Evolutionary conservation across 1,139 yeast species (phyloP), one percentile per base, ranked within the genome.

Genomic region (Magnusiomyces tetraspermus): DNA sequence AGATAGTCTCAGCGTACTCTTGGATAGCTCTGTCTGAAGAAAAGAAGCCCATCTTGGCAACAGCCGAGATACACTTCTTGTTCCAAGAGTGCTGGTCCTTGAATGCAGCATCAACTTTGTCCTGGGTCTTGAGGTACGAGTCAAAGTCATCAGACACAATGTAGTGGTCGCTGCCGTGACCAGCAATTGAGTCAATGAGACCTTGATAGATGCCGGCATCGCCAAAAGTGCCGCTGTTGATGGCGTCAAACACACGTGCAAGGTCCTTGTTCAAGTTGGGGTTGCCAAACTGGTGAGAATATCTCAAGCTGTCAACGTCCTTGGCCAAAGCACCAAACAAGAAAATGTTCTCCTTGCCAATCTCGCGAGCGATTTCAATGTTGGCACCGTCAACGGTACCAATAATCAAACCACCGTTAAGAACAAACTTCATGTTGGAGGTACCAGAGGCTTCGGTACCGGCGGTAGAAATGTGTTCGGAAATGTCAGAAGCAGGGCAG

Each of bases 361-460:
- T 80, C 71, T 90, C 97, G 63, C 96, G 79, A 24, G 96, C 85
- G 67, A 90, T 87, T 72, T 90, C 97, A 53, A 90, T 95, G 66
- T 89, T 90, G 58, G 97, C 97, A 66, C 97, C 97, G 67, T 90
- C 97, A 60, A 90, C 96, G 19, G 97, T 89, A 66, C 97, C 97
- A 62, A 89, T 83, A 61, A 89, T 86, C 60, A 90, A 77, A 51
- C 97, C 97, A 70, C 96, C 97, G 65, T 88, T 89, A 70, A 89
- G 74, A 31, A 89, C 96, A 67, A 89, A 89, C 73, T 89, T 90
- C 97, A 89, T 89, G 73, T 89, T 89, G 48, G 95, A 85, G 46
- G 97, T 89, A 67, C 97, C 97, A 1, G 95, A 85, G 24, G 96
- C 97, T 69, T 89, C 97, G 24, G 97, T 89, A 62, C 97, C 97